Percentiles rank a stretch among this genome's conserved stretches.
Evolutionary conservation across 306 rosid genomes (phyloP).

Genomic region (Herpetospermum pedunculosum): DNA sequence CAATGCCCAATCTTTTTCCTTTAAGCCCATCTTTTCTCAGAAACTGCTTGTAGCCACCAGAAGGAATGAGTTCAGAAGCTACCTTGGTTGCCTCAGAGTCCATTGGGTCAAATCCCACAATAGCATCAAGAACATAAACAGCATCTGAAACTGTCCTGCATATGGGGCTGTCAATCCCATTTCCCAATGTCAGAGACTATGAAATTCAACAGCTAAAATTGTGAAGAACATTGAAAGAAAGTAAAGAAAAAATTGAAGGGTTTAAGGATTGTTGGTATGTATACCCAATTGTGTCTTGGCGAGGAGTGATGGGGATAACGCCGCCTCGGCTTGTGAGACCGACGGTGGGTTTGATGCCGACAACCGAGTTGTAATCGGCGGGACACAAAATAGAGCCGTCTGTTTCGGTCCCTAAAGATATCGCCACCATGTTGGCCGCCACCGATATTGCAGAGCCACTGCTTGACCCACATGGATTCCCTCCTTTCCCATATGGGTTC

Average conservation of each 20-base stretch:
- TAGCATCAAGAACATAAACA: constrained; percentile 55
- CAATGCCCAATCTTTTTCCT: constrained; percentile 61
- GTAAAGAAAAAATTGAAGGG: no score
- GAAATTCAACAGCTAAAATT: not conserved
- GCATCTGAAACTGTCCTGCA: constrained; percentile 71
- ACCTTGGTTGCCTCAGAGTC: constrained; percentile 40
- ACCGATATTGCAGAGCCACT: constrained; percentile 50
- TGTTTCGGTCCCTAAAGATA: constrained; percentile 58
- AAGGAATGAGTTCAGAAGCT: constrained; percentile 36
- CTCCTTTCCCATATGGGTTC: constrained; percentile 45
- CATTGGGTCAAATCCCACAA: constrained; percentile 46
- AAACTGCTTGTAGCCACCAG: constrained; percentile 47
- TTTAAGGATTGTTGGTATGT: not conserved
- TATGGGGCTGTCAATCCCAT: constrained; percentile 59
- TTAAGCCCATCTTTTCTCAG: constrained; percentile 36
- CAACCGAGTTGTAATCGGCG: constrained; percentile 49
- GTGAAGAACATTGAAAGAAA: not conserved
- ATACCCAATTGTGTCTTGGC: constrained; percentile 60
- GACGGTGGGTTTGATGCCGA: constrained; percentile 57
- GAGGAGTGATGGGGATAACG: constrained; percentile 41
- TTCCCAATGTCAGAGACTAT: no score
- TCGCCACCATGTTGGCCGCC: constrained; percentile 51
- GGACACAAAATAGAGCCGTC: constrained; percentile 53
- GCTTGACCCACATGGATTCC: constrained; percentile 57
- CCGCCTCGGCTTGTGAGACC: constrained; percentile 67